phyloP scores from a whole-genome alignment of 371 early-diverging fungal species.

The Actinomortierella ambigua region DNA sequence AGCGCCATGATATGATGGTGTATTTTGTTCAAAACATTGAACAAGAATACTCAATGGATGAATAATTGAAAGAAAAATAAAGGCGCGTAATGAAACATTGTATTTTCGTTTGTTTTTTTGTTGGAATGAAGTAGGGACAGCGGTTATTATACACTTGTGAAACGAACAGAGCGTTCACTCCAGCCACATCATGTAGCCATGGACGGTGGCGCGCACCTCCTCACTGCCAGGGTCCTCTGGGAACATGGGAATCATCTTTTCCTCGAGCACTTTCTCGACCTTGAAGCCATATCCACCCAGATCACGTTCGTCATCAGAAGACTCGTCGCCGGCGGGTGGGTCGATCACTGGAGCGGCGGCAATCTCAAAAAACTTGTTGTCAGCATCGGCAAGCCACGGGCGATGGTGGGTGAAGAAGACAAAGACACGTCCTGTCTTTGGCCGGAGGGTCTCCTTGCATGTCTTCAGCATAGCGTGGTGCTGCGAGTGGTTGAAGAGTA shows the following conservation, averaged over 20 bases:
- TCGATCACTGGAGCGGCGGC: conserved; percentile 61
- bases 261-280: conserved; percentile 70
- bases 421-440: conserved; percentile 61
- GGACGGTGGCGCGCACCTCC: conserved; percentile 81
- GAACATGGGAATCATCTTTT: conserved; percentile 86
- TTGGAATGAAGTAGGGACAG: neutral
- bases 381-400: conserved; percentile 75
- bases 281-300: conserved; percentile 69
- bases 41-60: conserved; percentile 52
- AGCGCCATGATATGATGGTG: conserved; percentile 59
- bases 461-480: conserved; percentile 74
- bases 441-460: conserved; percentile 64
- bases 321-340: conserved; percentile 34
- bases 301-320: conserved; percentile 56
- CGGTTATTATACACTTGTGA: conserved; percentile 8
- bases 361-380: conserved; percentile 81
- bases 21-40: conserved; percentile 56
- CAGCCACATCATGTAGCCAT: conserved; percentile 63
- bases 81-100: neutral
- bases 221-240: conserved; percentile 85
- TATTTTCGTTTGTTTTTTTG: neutral
- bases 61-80: conserved; percentile 8
- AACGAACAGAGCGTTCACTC: conserved; percentile 12
- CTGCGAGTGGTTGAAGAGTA: conserved; percentile 91
- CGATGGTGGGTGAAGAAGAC: conserved; percentile 75